These are phyloP conservation scores for Citrullus amarus DNA, from an alignment of 306 rosid species.

Conservation along the genomic window DNA sequence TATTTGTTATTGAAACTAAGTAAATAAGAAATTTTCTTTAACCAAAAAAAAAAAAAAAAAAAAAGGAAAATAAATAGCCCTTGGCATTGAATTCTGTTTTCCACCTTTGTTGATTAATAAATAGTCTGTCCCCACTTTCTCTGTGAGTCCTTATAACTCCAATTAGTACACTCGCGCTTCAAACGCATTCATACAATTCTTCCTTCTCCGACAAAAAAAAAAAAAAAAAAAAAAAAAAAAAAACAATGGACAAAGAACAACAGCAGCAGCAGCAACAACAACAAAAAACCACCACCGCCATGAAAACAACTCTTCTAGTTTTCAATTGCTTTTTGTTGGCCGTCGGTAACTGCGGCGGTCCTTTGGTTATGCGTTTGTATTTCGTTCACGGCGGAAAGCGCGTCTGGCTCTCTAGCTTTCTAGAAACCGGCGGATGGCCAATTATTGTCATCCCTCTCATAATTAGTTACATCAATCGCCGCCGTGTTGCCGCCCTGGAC, in stretches of 20 bases:
- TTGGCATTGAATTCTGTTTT: not conserved
- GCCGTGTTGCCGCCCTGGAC: not conserved
- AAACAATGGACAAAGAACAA: not conserved
- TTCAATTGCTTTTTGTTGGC: constrained; percentile 24
- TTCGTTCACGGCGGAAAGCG: constrained; percentile 66
- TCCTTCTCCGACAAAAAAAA: not conserved
- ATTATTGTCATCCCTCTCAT: constrained; percentile 36
- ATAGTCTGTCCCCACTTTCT: not conserved
- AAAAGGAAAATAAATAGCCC: no score
- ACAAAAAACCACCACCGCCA: not conserved
- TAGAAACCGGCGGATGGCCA: constrained; percentile 63
- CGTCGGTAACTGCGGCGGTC: constrained; percentile 44
- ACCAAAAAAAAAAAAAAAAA: not conserved
- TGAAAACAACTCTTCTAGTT: constrained; percentile 27
- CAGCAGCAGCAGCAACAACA: not conserved
- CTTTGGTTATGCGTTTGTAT: constrained; percentile 57
- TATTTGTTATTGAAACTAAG: not conserved
- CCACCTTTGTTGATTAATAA: not conserved
- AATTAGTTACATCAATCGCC: constrained; percentile 28
- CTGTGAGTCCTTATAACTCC: not conserved
- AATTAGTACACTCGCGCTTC: not conserved
- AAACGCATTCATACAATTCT: not conserved
- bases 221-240: no score
- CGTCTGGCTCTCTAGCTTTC: constrained; percentile 55
- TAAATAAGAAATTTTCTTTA: no score